A percentile compares a stretch with the other conserved stretches of the same genome.
These are phyloP conservation scores for Talaromyces pinophilus DNA, from an alignment of 2,329 filamentous ascomycete genomes.

Conservation along the genomic window DNA sequence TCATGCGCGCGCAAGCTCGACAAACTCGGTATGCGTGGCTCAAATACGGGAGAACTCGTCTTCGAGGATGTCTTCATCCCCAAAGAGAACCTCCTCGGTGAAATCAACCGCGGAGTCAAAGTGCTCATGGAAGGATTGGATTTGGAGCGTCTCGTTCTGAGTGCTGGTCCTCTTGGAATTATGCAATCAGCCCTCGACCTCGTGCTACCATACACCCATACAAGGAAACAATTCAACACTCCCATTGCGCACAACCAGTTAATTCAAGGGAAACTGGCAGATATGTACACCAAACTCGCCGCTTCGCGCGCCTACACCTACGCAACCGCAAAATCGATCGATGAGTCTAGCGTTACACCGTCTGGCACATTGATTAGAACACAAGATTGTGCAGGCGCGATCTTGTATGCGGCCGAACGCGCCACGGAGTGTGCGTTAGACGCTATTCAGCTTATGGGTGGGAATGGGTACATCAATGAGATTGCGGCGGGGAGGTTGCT, in stretches of 20 bases:
- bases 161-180: conserved; percentile 81
- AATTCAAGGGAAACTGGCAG: conserved; percentile 86
- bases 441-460: conserved; percentile 88
- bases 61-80: conserved; percentile 93
- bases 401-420: conserved; percentile 78
- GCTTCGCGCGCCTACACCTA: conserved; percentile 87
- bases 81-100: conserved; percentile 74
- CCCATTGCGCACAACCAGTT: conserved; percentile 93
- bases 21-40: conserved; percentile 97
- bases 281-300: conserved; percentile 95
- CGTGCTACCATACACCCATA: conserved; percentile 83
- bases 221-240: conserved; percentile 80
- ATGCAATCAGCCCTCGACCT: conserved; percentile 92
- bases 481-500: conserved; percentile 85
- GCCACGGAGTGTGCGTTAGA: conserved; percentile 48
- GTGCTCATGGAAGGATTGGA: conserved; percentile 97
- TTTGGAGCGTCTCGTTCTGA: conserved; percentile 87
- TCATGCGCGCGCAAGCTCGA: conserved; percentile 87
- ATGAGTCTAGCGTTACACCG: conserved; percentile 61
- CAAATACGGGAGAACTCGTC: conserved; percentile 90
- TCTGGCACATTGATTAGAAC: conserved; percentile 63
- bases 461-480: conserved; percentile 95
- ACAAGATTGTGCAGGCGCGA: conserved; percentile 91
- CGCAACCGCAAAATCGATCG: conserved; percentile 73
- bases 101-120: conserved; percentile 76